These are phyloP conservation scores for Pistacia integerrima DNA, from an alignment of 345 rosid species.

Conservation along the genomic window DNA sequence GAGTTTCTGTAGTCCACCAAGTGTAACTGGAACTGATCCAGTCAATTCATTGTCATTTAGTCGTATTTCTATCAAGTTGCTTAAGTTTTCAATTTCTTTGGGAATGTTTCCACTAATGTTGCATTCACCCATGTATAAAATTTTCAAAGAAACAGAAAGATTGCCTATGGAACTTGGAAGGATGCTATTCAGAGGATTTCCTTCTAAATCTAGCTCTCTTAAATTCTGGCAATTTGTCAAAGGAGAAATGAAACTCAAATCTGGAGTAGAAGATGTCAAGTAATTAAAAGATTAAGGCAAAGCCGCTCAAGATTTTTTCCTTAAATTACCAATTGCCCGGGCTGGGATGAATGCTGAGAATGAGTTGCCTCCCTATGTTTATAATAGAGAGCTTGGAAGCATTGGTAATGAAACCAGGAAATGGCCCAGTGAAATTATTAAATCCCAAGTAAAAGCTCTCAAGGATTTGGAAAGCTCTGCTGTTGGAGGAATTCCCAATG, in stretches of 20 bases:
- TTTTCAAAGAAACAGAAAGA: background rate
- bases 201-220: background rate
- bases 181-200: constrained; percentile 4
- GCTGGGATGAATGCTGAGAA: constrained; percentile 16
- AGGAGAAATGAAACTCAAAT: constrained; percentile 11
- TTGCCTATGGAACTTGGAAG: constrained; percentile 21
- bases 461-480: no score
- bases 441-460: no score
- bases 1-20: constrained; percentile 5
- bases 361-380: background rate
- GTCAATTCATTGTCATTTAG: constrained; percentile 11
- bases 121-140: no score
- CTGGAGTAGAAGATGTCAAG: background rate
- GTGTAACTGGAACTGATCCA: constrained; percentile 16
- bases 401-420: background rate
- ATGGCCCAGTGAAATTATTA: no score
- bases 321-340: background rate
- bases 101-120: background rate
- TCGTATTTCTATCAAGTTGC: background rate
- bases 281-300: no score
- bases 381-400: constrained; percentile 4
- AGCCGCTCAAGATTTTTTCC: background rate
- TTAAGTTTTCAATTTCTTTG: background rate
- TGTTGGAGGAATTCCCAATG: no score
- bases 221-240: constrained; percentile 17